phyloP scores from a whole-genome alignment of 495 filamentous ascomycete species.

The Podospora comata region DNA sequence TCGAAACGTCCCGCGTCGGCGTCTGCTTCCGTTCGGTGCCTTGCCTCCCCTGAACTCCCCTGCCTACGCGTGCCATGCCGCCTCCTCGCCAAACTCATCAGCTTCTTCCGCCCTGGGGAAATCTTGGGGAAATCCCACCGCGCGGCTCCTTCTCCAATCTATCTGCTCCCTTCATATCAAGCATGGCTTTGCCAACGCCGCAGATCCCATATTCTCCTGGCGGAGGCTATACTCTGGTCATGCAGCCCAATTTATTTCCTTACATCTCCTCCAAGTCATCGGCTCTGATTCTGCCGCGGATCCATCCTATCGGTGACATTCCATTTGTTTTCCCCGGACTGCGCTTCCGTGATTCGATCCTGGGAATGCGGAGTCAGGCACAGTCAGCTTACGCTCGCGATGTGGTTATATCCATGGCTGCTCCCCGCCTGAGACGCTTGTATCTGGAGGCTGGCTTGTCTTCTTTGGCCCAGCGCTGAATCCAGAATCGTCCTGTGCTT shows the following conservation, averaged over 20 bases:
- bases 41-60: neutral
- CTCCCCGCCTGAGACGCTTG: slow-evolving; percentile 2
- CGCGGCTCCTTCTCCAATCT: slow-evolving; percentile 28
- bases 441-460: slow-evolving; percentile 15
- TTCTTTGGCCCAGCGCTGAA: slow-evolving; percentile 22
- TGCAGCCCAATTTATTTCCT: slow-evolving; percentile 31
- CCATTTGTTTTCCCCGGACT: slow-evolving; percentile 28
- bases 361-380: slow-evolving; percentile 25
- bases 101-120: slow-evolving; percentile 14
- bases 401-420: slow-evolving; percentile 20
- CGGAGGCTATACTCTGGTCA: slow-evolving; percentile 30
- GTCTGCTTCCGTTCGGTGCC: slow-evolving; percentile 16
- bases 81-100: slow-evolving; percentile 4
- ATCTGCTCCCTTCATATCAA: slow-evolving; percentile 27
- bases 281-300: slow-evolving; percentile 29
- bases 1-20: slow-evolving; percentile 15
- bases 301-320: slow-evolving; percentile 35
- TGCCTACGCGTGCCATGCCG: slow-evolving; percentile 12
- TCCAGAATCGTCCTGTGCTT: slow-evolving; percentile 15
- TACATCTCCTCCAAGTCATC: slow-evolving; percentile 20
- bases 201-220: slow-evolving; percentile 27
- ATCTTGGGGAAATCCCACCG: slow-evolving; percentile 25
- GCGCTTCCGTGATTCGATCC: slow-evolving; percentile 27
- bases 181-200: slow-evolving; percentile 22
- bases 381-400: slow-evolving; percentile 3